Percentiles rank a stretch among this genome's conserved stretches.
Conservation (phyloP, 192 early-diverging fungal species). For the Coemansia sp. region DNA sequence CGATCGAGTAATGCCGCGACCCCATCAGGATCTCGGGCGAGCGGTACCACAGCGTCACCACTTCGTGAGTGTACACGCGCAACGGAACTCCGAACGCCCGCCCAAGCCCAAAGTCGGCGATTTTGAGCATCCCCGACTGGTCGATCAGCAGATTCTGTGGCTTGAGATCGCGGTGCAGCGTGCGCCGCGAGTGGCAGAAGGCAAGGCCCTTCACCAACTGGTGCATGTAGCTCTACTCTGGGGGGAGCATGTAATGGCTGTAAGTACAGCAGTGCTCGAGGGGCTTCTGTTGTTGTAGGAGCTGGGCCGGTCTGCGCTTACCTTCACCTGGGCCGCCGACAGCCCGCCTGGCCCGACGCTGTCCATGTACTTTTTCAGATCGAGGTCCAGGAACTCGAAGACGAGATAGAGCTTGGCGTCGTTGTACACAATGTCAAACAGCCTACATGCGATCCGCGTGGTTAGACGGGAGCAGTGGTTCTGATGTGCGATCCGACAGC, state of each 20-base stretch:
- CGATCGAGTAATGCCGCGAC: slow-evolving; percentile 80
- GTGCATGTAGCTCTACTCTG: slow-evolving; percentile 80
- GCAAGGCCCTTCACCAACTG: slow-evolving; percentile 83
- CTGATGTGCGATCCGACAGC: no score
- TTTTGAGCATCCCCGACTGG: slow-evolving; percentile 73
- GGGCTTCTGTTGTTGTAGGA: no score
- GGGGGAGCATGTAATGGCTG: no score
- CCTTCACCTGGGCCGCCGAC: slow-evolving; percentile 56
- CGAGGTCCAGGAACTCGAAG: slow-evolving; percentile 94
- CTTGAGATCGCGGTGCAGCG: slow-evolving; percentile 95
- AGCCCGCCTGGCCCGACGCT: slow-evolving; percentile 47
- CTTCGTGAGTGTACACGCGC: slow-evolving; percentile 91
- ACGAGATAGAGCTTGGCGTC: slow-evolving; percentile 88
- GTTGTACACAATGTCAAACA: slow-evolving; percentile 83
- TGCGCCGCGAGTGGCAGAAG: slow-evolving; percentile 89
- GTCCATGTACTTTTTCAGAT: slow-evolving; percentile 84
- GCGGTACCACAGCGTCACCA: slow-evolving; percentile 93
- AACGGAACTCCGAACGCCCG: slow-evolving; percentile 88
- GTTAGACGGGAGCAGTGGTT: no score
- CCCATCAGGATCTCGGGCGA: slow-evolving; percentile 95
- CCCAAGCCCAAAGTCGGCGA: slow-evolving; percentile 96
- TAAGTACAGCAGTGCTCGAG: no score
- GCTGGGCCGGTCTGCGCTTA: no score
- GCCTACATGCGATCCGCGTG: no score
- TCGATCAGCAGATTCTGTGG: slow-evolving; percentile 98